Conservation (phyloP, 331 rosid species). For the Telfairia occidentalis region DNA sequence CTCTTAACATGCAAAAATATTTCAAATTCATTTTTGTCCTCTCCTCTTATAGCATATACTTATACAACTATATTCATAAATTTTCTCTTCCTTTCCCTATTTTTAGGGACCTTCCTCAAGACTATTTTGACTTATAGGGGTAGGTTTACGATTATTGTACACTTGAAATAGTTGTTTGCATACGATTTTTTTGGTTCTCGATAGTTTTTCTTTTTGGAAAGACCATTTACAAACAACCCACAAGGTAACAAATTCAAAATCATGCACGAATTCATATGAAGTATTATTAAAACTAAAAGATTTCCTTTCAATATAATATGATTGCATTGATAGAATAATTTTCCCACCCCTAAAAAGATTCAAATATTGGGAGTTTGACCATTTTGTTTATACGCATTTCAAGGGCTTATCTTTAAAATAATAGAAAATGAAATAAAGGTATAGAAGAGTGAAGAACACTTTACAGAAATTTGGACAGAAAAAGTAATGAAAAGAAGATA, state of each 20-base stretch:
- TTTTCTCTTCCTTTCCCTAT: no score
- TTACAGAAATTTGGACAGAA: not conserved
- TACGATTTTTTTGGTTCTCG: not conserved
- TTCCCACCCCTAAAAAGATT: constrained; percentile 2
- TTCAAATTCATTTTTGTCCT: no score
- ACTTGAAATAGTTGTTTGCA: not conserved
- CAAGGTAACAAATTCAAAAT: not conserved
- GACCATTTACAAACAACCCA: not conserved
- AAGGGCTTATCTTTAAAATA: not conserved
- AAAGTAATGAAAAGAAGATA: not conserved
- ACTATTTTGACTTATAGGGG: no score
- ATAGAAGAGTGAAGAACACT: not conserved
- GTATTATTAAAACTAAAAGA: not conserved
- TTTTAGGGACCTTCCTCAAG: no score
- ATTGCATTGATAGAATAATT: not conserved
- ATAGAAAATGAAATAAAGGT: not conserved
- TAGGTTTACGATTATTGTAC: not conserved
- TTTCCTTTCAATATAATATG: not conserved
- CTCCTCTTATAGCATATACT: no score
- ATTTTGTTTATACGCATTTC: not conserved
- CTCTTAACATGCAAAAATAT: not conserved
- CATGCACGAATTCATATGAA: not conserved
- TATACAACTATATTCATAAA: no score
- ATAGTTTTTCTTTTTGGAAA: no score
- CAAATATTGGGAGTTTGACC: not conserved